phyloP scores from a whole-genome alignment of 768 basidiomycete genomes.

The Strobilomyces dryophilus region DNA sequence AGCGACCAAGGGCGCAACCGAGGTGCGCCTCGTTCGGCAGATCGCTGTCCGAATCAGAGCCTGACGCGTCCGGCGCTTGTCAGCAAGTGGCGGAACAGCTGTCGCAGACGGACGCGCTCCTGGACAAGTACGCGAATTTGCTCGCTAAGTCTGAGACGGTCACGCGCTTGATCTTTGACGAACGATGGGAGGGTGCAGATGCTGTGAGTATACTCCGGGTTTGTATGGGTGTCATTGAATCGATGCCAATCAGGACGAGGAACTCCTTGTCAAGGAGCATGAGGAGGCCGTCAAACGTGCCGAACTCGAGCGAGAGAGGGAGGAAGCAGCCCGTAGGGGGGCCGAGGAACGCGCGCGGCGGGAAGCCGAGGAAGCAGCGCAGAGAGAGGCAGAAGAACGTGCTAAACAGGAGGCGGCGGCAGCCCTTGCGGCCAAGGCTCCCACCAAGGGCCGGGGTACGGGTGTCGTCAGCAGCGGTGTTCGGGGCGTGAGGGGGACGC shows the following conservation, averaged over 20 bases:
- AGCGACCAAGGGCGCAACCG: slow-evolving; percentile 62
- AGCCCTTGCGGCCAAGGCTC: slow-evolving; percentile 30
- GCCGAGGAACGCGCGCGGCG: slow-evolving; percentile 33
- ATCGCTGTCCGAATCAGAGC: background rate
- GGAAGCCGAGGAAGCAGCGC: slow-evolving; percentile 32
- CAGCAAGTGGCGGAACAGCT: slow-evolving; percentile 66
- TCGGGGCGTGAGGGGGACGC: slow-evolving; percentile 68
- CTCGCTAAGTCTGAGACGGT: slow-evolving; percentile 67
- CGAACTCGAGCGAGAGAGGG: slow-evolving; percentile 34
- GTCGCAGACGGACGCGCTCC: slow-evolving; percentile 64
- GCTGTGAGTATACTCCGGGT: slow-evolving; percentile 42
- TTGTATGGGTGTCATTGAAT: background rate
- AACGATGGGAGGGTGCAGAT: slow-evolving; percentile 72
- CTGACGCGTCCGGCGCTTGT: background rate
- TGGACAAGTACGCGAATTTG: slow-evolving; percentile 72
- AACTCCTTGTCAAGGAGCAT: slow-evolving; percentile 42
- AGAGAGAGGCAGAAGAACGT: slow-evolving; percentile 45
- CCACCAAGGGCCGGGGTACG: slow-evolving; percentile 42
- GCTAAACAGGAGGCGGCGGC: slow-evolving; percentile 44
- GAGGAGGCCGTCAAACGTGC: slow-evolving; percentile 27
- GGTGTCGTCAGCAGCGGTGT: slow-evolving; percentile 50
- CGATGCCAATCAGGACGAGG: slow-evolving; percentile 50
- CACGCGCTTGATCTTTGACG: slow-evolving; percentile 68
- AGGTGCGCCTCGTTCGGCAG: slow-evolving; percentile 40
- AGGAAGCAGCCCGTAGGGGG: slow-evolving; percentile 37